Evolutionary conservation across 345 rosid genomes (phyloP), one percentile per base, ranked within the genome.

Genomic region (Viola odorata): DNA sequence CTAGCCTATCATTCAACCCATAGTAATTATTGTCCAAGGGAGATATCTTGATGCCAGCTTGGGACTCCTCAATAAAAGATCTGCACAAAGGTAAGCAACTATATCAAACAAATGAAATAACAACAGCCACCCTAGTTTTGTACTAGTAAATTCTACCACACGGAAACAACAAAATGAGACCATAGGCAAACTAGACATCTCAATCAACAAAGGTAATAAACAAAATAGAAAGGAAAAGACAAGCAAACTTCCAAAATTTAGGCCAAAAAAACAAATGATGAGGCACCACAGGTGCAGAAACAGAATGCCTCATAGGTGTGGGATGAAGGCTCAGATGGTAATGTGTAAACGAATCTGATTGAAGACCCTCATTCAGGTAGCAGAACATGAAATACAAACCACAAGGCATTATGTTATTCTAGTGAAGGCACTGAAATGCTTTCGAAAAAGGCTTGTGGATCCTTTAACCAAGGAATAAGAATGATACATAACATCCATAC

Each of bases 41-140:
- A 57, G 99, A 88, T 73, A 95, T 88, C 81, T 91, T 95, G 66
- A 95, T 95, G 74, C 85, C 82, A 70, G 98, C 98, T 77, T 84
- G 91, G 64, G 99, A 95, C 36, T 81, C 96, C 60, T 95, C 99
- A 69, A 91, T 91, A 70, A 95, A 95, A 60, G 98, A 95, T 86
- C 98, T 95, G 81, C 57, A 73, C 4, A 54, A 58, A 50, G 54
- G 69, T n/a, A 76, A 47, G 0, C 50, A 10, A 4, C 12, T 5
- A 47, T 47, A 47, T 47, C 13, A 47, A n/a, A 23, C 32, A 23
- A 23, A 23, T 23, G 32, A 23, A 23, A 23, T 23, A 2, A 23
- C 32, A 23, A 23, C 32, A 23, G 32, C 32, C 32, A 23, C 2
- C 1, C 32, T 23, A 23, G 32, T 23, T 23, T 23, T 23, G 32